phyloP scores from a whole-genome alignment of 768 basidiomycete species.

The Coprinopsis strossmayeri region DNA sequence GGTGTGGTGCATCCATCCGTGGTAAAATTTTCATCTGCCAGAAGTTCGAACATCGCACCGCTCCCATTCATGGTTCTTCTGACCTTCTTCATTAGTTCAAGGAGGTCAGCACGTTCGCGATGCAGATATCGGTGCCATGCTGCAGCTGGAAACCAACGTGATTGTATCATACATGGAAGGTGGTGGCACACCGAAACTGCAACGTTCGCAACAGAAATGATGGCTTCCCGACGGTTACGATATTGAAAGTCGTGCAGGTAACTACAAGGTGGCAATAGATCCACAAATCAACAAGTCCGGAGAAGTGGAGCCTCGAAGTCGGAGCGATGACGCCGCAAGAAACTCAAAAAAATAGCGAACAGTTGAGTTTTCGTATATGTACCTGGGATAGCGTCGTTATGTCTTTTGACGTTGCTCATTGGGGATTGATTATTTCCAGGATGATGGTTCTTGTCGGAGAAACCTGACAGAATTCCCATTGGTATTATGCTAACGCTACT shows the following conservation, averaged over 20 bases:
- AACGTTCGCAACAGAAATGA: no score
- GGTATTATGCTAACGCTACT: background rate
- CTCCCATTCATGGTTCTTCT: no score
- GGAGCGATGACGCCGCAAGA: background rate
- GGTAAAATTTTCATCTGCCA: no score
- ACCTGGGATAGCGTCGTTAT: background rate
- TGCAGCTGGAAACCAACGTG: background rate
- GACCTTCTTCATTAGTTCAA: no score
- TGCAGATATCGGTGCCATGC: background rate
- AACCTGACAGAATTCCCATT: background rate
- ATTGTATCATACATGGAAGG: no score
- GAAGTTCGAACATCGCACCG: no score
- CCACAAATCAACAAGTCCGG: no score
- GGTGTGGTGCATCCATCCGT: no score
- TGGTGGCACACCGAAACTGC: no score
- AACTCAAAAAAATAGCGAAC: background rate
- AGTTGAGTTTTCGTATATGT: background rate
- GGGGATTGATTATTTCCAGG: background rate
- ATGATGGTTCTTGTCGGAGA: background rate
- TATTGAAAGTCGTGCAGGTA: no score
- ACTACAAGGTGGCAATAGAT: no score
- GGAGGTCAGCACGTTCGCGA: background rate
- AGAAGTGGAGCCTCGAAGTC: background rate
- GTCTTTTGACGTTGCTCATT: background rate
- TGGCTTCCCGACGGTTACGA: no score